Evolutionary conservation across 2,329 filamentous ascomycete genomes (phyloP), one percentile per base, ranked within the genome.

Genomic region (Zalaria sp.): DNA sequence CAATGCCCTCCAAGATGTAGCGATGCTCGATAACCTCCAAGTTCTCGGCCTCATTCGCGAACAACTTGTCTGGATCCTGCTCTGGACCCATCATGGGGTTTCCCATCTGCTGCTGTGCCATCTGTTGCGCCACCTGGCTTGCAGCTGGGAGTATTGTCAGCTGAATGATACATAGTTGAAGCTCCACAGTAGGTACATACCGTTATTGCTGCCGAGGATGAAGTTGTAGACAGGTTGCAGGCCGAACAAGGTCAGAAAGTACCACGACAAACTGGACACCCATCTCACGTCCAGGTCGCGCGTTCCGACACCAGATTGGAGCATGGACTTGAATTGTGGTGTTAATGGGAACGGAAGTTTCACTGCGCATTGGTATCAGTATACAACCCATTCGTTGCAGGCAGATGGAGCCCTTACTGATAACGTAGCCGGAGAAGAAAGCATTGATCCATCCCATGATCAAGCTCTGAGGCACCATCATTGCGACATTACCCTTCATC

Each of bases 401-500:
- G 7, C 29, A 9, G 25, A 7, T 8, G 9, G 8, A 32, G 11
- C 10, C 4, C 37, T 39, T 70, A 93, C 86, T 86, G 48, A 98
- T 95, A 38, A 98, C 91, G 58, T 95, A 98, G 28, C 91, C 91
- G 40, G 86, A 93, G 57, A 98, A 98, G 60, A 96, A 98, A 0
- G 91, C 88, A 66, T 98, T 98, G 61, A 98, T 96, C 91, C 91
- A 98, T 51, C 89, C 91, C 91, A 98, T 98, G 52, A 98, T 98
- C 59, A 98, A 66, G 4, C 88, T 96, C 64, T 98, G 94, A 38
- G 91, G 91, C 44, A 98, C 86, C 69, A 98, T 96, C 91, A 96
- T 98, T 49, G 91, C 89, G 83, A 98, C 94, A 60, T 98, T 94
- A 44, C 88, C 88, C 75, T 98, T 98, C 85, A 98, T 93, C 86